phyloP scores from a whole-genome alignment of 1,284 basidiomycete genomes.

The Limonomyces culmigenus region DNA sequence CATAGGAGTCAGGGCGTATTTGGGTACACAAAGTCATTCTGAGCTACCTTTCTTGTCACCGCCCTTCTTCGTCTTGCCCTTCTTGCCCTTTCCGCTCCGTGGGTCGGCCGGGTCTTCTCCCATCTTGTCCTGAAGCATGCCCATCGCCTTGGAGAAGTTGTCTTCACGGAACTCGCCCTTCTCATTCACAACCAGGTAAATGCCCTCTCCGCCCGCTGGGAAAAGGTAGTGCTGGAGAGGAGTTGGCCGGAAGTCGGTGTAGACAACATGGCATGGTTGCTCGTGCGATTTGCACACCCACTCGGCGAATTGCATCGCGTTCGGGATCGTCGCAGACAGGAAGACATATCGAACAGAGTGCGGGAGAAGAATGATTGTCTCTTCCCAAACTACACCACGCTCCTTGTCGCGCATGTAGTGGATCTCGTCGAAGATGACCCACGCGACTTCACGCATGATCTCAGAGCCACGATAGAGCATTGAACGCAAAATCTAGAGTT shows the following conservation, averaged over 20 bases:
- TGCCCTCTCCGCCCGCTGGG: constrained; percentile 91
- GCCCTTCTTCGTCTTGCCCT: constrained; percentile 83
- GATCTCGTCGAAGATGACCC: constrained; percentile 99
- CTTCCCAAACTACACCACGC: constrained; percentile 77
- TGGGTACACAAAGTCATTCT: background rate
- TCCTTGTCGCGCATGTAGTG: constrained; percentile 99
- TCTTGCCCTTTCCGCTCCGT: constrained; percentile 64
- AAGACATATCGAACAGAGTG: constrained; percentile 96
- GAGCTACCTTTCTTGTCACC: constrained; percentile 74
- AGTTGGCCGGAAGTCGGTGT: constrained; percentile 97
- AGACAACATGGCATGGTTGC: constrained; percentile 98
- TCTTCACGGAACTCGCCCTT: constrained; percentile 95
- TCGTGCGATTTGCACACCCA: constrained; percentile 98
- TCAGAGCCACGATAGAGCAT: constrained; percentile 99
- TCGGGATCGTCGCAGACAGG: constrained; percentile 98
- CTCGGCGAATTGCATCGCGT: constrained; percentile 98
- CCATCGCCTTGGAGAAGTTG: constrained; percentile 97
- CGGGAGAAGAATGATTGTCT: constrained; percentile 93
- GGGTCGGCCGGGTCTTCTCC: constrained; percentile 93
- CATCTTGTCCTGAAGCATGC: constrained; percentile 66
- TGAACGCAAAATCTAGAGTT: constrained; percentile 77
- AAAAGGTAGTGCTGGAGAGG: constrained; percentile 98
- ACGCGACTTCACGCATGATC: constrained; percentile 98
- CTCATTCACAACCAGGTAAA: constrained; percentile 96
- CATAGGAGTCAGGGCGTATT: constrained; percentile 3